A percentile compares a stretch with the other conserved stretches of the same genome.
Evolutionary conservation across 192 early-diverging fungal species (phyloP).

Genomic region (Entomortierella lignicola): DNA sequence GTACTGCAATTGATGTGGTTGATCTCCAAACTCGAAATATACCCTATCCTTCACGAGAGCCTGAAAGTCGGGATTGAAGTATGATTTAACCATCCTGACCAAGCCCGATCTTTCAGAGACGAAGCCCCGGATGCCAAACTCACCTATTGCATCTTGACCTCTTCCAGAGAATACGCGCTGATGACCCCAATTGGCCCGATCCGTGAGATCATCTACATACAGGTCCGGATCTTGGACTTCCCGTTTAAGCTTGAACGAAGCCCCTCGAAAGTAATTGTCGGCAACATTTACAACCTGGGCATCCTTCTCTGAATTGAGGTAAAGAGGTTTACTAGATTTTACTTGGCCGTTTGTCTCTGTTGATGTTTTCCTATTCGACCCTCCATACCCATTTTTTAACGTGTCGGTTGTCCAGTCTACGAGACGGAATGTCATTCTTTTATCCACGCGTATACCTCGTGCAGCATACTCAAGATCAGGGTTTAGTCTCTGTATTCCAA

Average conservation of each 20-base stretch:
- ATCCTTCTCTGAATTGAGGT: not conserved
- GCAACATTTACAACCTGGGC: not conserved
- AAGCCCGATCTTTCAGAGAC: slow-evolving; percentile 8
- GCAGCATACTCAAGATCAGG: not conserved
- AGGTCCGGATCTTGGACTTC: too few relatives aligned
- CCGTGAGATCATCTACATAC: not conserved
- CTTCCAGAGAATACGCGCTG: slow-evolving; percentile 24
- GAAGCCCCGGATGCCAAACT: slow-evolving; percentile 4
- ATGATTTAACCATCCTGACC: slow-evolving; percentile 12
- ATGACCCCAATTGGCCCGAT: slow-evolving; percentile 2
- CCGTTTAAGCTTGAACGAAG: too few relatives aligned
- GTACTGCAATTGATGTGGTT: not conserved
- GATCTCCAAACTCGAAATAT: slow-evolving; percentile 8
- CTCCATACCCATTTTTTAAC: not conserved
- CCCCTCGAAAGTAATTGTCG: not conserved
- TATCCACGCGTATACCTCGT: slow-evolving; percentile 3
- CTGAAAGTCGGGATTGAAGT: slow-evolving; percentile 5
- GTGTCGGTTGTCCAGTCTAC: not conserved
- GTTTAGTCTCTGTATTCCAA: not conserved
- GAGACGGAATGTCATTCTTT: slow-evolving; percentile 1
- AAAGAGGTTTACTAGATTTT: not conserved
- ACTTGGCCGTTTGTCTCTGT: not conserved
- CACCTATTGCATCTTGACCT: slow-evolving; percentile 7
- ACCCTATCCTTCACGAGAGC: not conserved
- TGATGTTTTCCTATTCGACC: too few relatives aligned